A percentile compares a stretch with the other conserved stretches of the same genome.
These are phyloP conservation scores for Diaporthe citri DNA, from an alignment of 2,329 filamentous ascomycete species.

Conservation along the genomic window DNA sequence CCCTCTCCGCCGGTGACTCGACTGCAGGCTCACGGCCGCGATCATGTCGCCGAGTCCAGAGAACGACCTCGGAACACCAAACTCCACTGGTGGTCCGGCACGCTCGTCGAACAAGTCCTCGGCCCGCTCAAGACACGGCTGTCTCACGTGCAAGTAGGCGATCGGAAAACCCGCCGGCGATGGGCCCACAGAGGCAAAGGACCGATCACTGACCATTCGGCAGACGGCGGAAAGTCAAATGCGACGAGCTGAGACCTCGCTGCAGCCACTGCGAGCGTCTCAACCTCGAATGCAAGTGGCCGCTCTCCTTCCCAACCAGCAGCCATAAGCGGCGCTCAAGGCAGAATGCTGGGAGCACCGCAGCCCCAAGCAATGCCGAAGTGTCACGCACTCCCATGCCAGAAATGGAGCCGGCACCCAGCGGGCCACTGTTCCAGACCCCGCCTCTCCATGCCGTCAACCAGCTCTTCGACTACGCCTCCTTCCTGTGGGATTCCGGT, in stretches of 20 bases:
- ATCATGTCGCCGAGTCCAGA: constrained; percentile 27
- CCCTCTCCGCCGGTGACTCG: background rate
- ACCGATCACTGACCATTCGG: constrained; percentile 33
- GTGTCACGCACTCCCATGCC: constrained; percentile 31
- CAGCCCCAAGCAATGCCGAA: constrained; percentile 20
- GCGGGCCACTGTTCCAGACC: constrained; percentile 31
- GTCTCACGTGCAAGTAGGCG: constrained; percentile 61
- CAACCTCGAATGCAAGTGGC: constrained; percentile 66
- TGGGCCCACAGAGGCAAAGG: background rate
- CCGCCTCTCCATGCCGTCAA: constrained; percentile 49
- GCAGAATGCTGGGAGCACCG: constrained; percentile 19
- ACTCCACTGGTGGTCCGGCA: constrained; percentile 12
- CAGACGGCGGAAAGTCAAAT: constrained; percentile 66
- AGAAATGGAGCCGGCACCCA: constrained; percentile 25
- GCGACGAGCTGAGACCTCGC: constrained; percentile 64
- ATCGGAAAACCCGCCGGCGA: background rate
- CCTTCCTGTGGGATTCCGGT: constrained; percentile 60
- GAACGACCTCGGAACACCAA: constrained; percentile 7
- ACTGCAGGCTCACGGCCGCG: background rate
- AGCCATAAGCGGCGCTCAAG: constrained; percentile 16
- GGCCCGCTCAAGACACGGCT: constrained; percentile 54
- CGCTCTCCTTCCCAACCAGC: constrained; percentile 41
- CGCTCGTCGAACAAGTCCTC: constrained; percentile 30
- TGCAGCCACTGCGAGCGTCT: constrained; percentile 67
- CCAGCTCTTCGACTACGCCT: constrained; percentile 61